These are phyloP conservation scores for Proteromonas lacertae DNA, from an alignment of 352 stramenopile species.

Conservation along the genomic window DNA sequence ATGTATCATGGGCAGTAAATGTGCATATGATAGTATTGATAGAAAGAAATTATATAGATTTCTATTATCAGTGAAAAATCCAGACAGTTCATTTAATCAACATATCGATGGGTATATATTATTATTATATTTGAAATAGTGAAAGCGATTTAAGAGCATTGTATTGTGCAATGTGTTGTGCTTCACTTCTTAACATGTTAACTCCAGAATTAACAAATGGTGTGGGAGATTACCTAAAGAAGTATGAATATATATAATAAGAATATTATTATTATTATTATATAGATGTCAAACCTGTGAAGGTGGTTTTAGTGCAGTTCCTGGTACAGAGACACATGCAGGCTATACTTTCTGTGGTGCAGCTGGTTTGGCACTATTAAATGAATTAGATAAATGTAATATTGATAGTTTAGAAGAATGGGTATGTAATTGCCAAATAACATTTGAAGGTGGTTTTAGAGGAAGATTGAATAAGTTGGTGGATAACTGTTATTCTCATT, in stretches of 20 bases:
- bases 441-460: constrained; percentile 50
- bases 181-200: neutral
- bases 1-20: constrained; percentile 42
- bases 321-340: constrained; percentile 64
- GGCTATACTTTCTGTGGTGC: constrained; percentile 88
- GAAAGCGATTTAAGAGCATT: neutral
- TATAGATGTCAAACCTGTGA: neutral
- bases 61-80: constrained; percentile 46
- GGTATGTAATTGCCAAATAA: constrained; percentile 64
- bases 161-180: neutral
- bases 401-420: constrained; percentile 25
- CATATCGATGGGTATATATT: constrained; percentile 60
- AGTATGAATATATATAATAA: constrained; percentile 77
- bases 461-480: constrained; percentile 94
- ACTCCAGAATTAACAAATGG: constrained; percentile 6
- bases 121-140: constrained; percentile 32
- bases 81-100: constrained; percentile 60
- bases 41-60: constrained; percentile 25
- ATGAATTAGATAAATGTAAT: constrained; percentile 18
- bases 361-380: constrained; percentile 56
- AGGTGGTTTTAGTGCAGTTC: constrained; percentile 59
- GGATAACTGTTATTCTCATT: constrained; percentile 98
- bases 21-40: constrained; percentile 29
- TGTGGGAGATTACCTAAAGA: constrained; percentile 18
- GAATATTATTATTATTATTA: neutral